Percentiles rank a stretch among this genome's conserved stretches.
These are phyloP conservation scores for Anaeromyces robustus DNA, from an alignment of 192 early-diverging fungal species.

Conservation along the genomic window DNA sequence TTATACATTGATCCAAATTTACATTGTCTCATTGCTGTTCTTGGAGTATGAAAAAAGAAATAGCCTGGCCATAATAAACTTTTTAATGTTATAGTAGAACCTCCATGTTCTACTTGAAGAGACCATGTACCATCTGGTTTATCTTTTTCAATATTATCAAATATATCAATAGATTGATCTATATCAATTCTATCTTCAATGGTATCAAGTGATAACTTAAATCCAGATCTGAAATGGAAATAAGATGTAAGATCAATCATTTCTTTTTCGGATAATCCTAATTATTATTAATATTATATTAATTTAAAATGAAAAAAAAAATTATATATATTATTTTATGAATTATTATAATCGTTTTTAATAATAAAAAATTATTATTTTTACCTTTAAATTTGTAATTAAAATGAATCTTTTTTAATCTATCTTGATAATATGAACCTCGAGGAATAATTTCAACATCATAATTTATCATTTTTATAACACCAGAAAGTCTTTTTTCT, in stretches of 20 bases:
- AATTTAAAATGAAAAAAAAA: not conserved
- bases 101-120: conserved; percentile 19
- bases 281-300: not conserved
- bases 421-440: conserved; percentile 29
- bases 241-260: conserved; percentile 26
- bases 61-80: conserved; percentile 43
- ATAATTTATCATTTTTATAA: conserved; percentile 27
- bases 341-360: not conserved
- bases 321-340: not conserved
- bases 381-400: conserved; percentile 27
- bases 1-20: conserved; percentile 31
- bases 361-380: not conserved
- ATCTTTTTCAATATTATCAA: conserved; percentile 26
- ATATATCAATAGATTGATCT: conserved; percentile 35
- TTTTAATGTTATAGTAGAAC: conserved; percentile 21
- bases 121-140: conserved; percentile 40
- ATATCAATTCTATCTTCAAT: conserved; percentile 21
- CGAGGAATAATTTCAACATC: conserved; percentile 33
- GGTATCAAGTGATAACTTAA: conserved; percentile 23
- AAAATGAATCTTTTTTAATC: conserved; percentile 12
- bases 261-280: conserved; percentile 18
- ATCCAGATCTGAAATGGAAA: conserved; percentile 36
- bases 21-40: conserved; percentile 4
- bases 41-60: conserved; percentile 25
- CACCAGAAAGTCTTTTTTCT: conserved; percentile 24